Base-by-base conservation (phyloP, 2,329 filamentous ascomycete species). In the Fusarium pininemorale region DNA sequence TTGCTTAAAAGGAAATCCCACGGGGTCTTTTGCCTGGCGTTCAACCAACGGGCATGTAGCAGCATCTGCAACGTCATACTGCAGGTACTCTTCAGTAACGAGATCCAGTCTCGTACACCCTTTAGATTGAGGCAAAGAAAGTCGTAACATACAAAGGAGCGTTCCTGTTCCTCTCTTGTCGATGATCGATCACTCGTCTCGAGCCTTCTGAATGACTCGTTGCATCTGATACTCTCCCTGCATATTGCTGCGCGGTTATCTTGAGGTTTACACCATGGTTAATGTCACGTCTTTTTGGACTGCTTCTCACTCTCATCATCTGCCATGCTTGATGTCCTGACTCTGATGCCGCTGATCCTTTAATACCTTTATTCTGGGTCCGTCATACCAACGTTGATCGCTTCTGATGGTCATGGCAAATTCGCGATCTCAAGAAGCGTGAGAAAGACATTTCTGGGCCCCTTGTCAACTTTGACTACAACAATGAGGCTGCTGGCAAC, bases 371-470 rank as follows among this genome's bases (percentile, higher is more conserved):
- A 2, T 80, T 80, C 56, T 80, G 74, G 70, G 57, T 81, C 0
- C 79, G 80, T 20, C 80, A 80, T 5, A 69, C 73, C 45, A 79
- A 81, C 16, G 70, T 81, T 6, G 80, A 81, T 61, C 72, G 76
- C 3, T 65, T 69, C 18, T 81, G 78, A 76, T 78, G 70, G 70
- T 60, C 70, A 11, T 75, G 70, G 74, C 67, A 75, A 24, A 20
- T 65, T 22, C 69, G 62, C 0, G 53, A 75, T 20, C 47, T 75
- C 1, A 50, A 70, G 50, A 50, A 48, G 6, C 72, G 72, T 0
- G 58, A 73, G 24, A 50, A 62, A 22, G 72, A 75, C 7, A 45
- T 75, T 6, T 75, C 72, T 1, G 72, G 72, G 0, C 69, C 72
- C 6, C 58, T 72, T 1, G 62, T 75, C 6, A 70, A 60, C n/a